These are phyloP conservation scores for Athelia sp. DNA, from an alignment of 1,284 basidiomycete species.

Conservation along the genomic window DNA sequence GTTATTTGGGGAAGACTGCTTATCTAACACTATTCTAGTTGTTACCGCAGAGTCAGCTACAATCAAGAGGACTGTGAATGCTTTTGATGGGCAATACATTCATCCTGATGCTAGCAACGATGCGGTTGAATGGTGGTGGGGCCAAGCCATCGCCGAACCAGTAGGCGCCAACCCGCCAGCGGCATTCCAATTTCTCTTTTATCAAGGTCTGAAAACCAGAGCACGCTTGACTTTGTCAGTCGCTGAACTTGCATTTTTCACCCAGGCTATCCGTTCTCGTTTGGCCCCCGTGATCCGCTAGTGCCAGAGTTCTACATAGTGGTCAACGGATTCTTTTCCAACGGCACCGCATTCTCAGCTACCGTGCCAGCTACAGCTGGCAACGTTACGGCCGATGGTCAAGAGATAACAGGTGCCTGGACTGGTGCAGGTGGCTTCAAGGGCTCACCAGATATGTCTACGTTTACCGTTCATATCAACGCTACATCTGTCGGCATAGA, in stretches of 20 bases:
- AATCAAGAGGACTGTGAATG: too few species aligned
- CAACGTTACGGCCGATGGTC: conserved; percentile 10
- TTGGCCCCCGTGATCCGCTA: conserved; percentile 6
- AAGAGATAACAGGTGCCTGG: conserved; percentile 17
- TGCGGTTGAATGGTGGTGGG: conserved; percentile 20
- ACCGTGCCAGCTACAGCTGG: conserved; percentile 14
- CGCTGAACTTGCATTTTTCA: too few species aligned
- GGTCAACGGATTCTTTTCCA: conserved; percentile 18
- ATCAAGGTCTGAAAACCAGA: conserved; percentile 6
- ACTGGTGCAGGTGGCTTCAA: conserved; percentile 11
- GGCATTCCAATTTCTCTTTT: conserved; percentile 9
- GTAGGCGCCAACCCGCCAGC: conserved; percentile 5
- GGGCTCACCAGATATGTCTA: conserved; percentile 13
- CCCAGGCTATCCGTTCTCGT: conserved; percentile 15
- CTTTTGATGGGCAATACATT: conserved; percentile 18
- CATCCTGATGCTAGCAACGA: conserved; percentile 12
- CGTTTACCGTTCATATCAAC: conserved; percentile 9
- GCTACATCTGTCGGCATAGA: conserved; percentile 3
- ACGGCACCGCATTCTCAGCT: conserved; percentile 16
- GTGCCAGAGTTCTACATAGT: conserved; percentile 19
- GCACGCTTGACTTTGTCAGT: too few species aligned
- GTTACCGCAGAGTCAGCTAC: too few species aligned
- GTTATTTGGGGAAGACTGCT: too few species aligned
- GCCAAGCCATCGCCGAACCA: conserved; percentile 11
- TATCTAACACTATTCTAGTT: too few species aligned